Percentiles rank a stretch among this genome's conserved stretches.
Conservation (phyloP, 2,329 filamentous ascomycete genomes). For the Curvularia sp. region DNA sequence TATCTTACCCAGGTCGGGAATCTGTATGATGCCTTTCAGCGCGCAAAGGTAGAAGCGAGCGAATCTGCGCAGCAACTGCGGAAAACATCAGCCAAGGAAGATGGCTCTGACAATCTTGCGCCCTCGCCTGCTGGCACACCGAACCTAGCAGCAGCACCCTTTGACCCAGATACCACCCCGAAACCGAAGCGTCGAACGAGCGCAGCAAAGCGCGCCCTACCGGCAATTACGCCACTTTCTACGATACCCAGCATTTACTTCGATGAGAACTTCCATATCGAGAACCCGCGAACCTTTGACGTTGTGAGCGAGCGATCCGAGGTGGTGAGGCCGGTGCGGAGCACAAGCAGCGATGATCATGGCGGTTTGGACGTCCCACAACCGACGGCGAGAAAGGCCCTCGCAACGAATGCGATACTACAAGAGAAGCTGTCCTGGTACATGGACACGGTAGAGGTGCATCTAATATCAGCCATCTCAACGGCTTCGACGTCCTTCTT, state of each 20-base stretch:
- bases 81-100: slow-evolving; percentile 59
- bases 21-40: slow-evolving; percentile 86
- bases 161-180: slow-evolving; percentile 58
- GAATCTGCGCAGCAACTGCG: slow-evolving; percentile 57
- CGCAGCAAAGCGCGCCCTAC: slow-evolving; percentile 65
- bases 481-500: slow-evolving; percentile 97
- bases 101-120: slow-evolving; percentile 58
- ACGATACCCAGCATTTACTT: slow-evolving; percentile 95
- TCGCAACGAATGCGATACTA: slow-evolving; percentile 95
- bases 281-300: slow-evolving; percentile 96
- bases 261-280: slow-evolving; percentile 91
- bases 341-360: slow-evolving; percentile 59
- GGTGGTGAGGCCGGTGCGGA: slow-evolving; percentile 74
- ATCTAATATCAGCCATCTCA: slow-evolving; percentile 94
- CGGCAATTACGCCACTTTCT: slow-evolving; percentile 83
- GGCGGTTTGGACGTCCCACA: slow-evolving; percentile 63
- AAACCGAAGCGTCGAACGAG: slow-evolving; percentile 60
- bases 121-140: slow-evolving; percentile 45
- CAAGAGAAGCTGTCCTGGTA: slow-evolving; percentile 99
- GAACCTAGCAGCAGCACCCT: slow-evolving; percentile 52
- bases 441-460: slow-evolving; percentile 98
- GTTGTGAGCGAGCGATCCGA: slow-evolving; percentile 95
- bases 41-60: slow-evolving; percentile 79
- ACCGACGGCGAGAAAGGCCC: slow-evolving; percentile 72
- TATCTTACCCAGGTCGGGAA: slow-evolving; percentile 87